Conservation (phyloP, 306 rosid species). For the Parietaria judaica region DNA sequence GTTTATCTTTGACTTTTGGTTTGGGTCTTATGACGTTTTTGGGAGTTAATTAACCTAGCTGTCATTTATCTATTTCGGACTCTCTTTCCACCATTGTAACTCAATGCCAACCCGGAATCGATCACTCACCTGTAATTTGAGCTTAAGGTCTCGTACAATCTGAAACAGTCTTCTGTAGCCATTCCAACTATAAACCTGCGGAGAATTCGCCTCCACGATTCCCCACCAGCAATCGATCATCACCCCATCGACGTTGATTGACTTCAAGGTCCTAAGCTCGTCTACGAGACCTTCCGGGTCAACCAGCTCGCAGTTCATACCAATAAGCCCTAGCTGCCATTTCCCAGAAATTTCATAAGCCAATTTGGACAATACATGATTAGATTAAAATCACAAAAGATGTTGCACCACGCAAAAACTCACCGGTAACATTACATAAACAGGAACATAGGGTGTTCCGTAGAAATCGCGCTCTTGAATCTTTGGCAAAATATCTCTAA, state of each 20-base stretch:
- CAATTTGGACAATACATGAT: background rate
- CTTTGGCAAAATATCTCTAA: constrained; percentile 15
- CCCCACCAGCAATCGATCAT: constrained; percentile 97
- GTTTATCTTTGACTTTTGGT: no score
- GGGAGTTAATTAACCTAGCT: no score
- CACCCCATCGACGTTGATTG: constrained; percentile 65
- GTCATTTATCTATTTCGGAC: no score
- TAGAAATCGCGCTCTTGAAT: constrained; percentile 60
- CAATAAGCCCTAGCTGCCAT: constrained; percentile 58
- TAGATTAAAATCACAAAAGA: constrained; percentile 1
- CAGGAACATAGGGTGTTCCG: constrained; percentile 66
- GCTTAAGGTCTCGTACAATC: constrained; percentile 60
- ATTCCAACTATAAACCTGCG: constrained; percentile 70
- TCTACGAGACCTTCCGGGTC: constrained; percentile 59
- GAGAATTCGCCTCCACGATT: constrained; percentile 69
- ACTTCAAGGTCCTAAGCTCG: constrained; percentile 56
- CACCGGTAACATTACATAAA: constrained; percentile 74
- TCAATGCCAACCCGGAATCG: no score
- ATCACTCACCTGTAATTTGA: constrained; percentile 64
- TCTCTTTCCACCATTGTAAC: no score
- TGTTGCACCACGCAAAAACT: constrained; percentile 18
- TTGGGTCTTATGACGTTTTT: no score
- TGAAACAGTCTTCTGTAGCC: constrained; percentile 78
- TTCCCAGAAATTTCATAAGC: constrained; percentile 1
- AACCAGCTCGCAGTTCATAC: constrained; percentile 62